Evolutionary conservation across 805 yeast species (phyloP).

Genomic region (Wickerhamiella shivajii): DNA sequence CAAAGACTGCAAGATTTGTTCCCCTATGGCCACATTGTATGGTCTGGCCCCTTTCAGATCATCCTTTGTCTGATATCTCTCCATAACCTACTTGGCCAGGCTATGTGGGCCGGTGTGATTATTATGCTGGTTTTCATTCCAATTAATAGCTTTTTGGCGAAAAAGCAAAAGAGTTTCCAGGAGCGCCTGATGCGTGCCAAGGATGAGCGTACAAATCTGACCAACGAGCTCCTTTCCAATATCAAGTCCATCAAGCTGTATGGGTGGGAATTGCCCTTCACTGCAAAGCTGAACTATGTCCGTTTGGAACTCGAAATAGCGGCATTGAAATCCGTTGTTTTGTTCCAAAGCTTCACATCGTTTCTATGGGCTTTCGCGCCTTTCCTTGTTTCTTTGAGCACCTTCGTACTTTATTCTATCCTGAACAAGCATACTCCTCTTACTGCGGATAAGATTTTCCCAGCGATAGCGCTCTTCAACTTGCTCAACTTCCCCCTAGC

Average conservation of each 20-base stretch:
- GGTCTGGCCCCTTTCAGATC: constrained; percentile 93
- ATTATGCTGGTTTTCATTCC: constrained; percentile 70
- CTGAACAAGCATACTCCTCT: constrained; percentile 50
- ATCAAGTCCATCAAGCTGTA: constrained; percentile 85
- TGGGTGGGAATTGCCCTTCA: constrained; percentile 89
- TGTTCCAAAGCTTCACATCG: constrained; percentile 72
- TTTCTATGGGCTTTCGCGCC: constrained; percentile 86
- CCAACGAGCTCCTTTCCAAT: constrained; percentile 73
- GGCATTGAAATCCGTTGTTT: constrained; percentile 58
- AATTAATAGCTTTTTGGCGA: constrained; percentile 54
- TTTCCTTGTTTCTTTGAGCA: constrained; percentile 72
- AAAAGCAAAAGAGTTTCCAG: constrained; percentile 47
- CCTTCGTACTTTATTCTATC: constrained; percentile 68
- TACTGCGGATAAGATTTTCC: constrained; percentile 75
- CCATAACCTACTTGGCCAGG: constrained; percentile 58
- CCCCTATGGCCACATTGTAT: constrained; percentile 61
- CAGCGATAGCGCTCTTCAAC: constrained; percentile 47
- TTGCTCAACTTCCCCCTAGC: constrained; percentile 83
- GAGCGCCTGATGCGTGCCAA: constrained; percentile 73
- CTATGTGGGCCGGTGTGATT: constrained; percentile 90
- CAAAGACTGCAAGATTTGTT: constrained; percentile 75
- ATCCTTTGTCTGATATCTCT: constrained; percentile 58
- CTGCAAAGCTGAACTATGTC: constrained; percentile 55
- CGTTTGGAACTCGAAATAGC: constrained; percentile 78
- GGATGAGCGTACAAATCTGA: constrained; percentile 80